Evolutionary conservation across 2,329 filamentous ascomycete genomes (phyloP), one percentile per base, ranked within the genome.

Genomic region (Leptosphaerulina australis): DNA sequence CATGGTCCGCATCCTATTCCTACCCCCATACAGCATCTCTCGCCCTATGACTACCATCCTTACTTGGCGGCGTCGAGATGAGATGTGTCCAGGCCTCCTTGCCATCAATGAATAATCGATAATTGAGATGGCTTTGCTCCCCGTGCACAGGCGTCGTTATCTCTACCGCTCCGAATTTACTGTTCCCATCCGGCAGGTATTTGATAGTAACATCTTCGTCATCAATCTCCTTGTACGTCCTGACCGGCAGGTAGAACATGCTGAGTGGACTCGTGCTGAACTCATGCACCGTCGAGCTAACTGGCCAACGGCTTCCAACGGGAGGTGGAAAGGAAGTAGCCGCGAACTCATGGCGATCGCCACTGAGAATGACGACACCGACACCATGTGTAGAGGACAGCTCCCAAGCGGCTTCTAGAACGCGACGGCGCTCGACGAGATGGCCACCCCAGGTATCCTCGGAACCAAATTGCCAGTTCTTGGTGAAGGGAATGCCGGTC

Each of bases 401-500:
- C 54, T 89, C 87, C 91, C 94, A 97, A 83, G 97, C 96, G 2
- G 90, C 89, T 70, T 96, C 88, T 11, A 99, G 85, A 20, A 97
- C 83, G 46, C 79, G 80, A 44, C 81, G 83, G 12, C 94, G 86
- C 77, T 99, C 94, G 38, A 81, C 76, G 2, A 97, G 79, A 72
- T 96, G 97, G 0, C 93, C 93, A 36, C 90, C 91, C 94, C 94
- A 99, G 0, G 94, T 97, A 68, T 99, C 94, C 54, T 87, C 81
- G 2, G 85, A 85, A 58, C 94, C 93, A 58, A 96, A 84, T 18
- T 85, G 88, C 93, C 94, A 99, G 73, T 99, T 99, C 76, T 96
- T 96, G 5, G 94, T 97, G 70, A 99, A 96, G 0, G 94, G 94
- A 4, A 97, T 88, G 14, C 89, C 92, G 29, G 89, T 92, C 14